These are phyloP conservation scores for Geranium brycei DNA, from an alignment of 345 rosid species.

Conservation along the genomic window DNA sequence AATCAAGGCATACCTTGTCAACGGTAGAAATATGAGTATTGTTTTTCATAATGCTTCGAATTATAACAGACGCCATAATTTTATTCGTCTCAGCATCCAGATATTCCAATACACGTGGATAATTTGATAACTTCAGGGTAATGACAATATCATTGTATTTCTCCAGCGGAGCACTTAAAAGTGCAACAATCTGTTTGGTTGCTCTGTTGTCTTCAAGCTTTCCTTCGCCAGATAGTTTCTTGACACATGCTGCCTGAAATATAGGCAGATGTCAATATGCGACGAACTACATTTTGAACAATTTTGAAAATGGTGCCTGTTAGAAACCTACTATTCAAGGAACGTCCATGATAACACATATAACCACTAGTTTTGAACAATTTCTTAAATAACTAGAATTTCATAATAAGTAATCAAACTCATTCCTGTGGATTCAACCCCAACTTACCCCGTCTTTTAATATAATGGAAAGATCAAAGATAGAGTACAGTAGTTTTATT, in stretches of 20 bases:
- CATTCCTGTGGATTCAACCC: background rate
- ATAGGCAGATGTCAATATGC: background rate
- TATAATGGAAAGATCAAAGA: too few species aligned
- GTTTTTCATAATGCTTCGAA: slow-evolving; percentile 94
- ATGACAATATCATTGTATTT: slow-evolving; percentile 88
- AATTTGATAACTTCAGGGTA: slow-evolving; percentile 79
- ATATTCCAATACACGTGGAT: slow-evolving; percentile 75
- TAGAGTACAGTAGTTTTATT: too few species aligned
- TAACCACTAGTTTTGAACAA: background rate
- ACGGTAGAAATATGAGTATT: slow-evolving; percentile 61
- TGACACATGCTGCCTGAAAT: slow-evolving; percentile 85
- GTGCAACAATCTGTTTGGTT: slow-evolving; percentile 84
- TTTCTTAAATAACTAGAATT: too few species aligned
- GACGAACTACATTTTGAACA: background rate
- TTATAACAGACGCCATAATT: slow-evolving; percentile 83
- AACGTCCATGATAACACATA: background rate
- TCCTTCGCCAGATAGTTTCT: slow-evolving; percentile 60
- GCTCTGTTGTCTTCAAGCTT: slow-evolving; percentile 76
- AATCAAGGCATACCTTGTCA: slow-evolving; percentile 45
- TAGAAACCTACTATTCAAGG: background rate
- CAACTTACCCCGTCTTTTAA: too few species aligned
- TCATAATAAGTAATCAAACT: too few species aligned
- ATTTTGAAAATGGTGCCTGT: background rate
- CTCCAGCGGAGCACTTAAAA: slow-evolving; percentile 93
- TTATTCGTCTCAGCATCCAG: slow-evolving; percentile 83